These are phyloP conservation scores for Starmerella sp. DNA, from an alignment of 805 yeast species.

Conservation along the genomic window DNA sequence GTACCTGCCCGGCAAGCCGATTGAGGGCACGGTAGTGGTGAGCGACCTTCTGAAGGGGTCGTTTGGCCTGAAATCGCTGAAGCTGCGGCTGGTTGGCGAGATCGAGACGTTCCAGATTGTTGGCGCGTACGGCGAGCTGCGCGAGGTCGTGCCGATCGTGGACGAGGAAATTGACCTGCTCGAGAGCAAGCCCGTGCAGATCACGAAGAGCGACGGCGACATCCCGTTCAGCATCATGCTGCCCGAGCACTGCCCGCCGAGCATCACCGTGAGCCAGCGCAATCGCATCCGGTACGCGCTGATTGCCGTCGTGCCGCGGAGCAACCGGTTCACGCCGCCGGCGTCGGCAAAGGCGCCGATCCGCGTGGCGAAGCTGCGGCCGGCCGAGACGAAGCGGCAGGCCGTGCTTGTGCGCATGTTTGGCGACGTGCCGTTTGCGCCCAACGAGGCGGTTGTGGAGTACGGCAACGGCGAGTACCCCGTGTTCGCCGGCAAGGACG, in stretches of 20 bases:
- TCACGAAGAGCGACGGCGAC: constrained; percentile 50
- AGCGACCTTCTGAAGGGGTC: constrained; percentile 4
- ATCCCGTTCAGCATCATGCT: constrained; percentile 62
- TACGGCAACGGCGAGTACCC: constrained; percentile 5
- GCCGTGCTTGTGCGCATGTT: neutral
- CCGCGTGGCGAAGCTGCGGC: neutral
- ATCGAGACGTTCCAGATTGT: constrained; percentile 8
- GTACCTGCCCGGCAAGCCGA: constrained; percentile 3
- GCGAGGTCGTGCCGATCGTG: constrained; percentile 3
- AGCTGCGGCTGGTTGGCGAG: constrained; percentile 2
- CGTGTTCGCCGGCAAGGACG: neutral
- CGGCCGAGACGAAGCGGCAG: neutral
- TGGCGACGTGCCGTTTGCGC: constrained; percentile 5
- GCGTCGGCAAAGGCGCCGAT: neutral
- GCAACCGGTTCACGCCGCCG: neutral
- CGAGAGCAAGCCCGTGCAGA: neutral
- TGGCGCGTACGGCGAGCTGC: constrained; percentile 10
- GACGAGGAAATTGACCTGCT: constrained; percentile 4
- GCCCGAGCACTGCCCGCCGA: constrained; percentile 35
- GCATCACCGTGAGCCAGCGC: constrained; percentile 1
- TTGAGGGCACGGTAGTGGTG: constrained; percentile 5
- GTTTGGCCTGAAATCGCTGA: constrained; percentile 4
- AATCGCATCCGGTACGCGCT: constrained; percentile 8
- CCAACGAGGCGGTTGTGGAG: constrained; percentile 1
- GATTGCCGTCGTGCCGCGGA: neutral